Conservation (phyloP, 371 early-diverging fungal genomes). For the Mucor sp. region DNA sequence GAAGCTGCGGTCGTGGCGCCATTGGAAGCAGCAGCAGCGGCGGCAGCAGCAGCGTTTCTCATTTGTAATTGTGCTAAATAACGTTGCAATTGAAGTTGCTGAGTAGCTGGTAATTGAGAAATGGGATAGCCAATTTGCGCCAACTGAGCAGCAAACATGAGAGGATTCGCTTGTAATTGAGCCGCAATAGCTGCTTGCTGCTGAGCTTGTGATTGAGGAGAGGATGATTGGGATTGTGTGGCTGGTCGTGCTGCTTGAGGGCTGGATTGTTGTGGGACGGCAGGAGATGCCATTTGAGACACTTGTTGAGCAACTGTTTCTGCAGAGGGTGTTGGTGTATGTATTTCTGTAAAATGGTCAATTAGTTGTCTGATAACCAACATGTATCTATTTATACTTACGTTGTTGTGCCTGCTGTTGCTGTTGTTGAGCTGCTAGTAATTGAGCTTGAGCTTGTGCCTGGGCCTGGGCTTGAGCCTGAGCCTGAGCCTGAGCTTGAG, state of each 20-base stretch:
- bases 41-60: constrained; percentile 38
- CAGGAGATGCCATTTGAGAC: constrained; percentile 22
- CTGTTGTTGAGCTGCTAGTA: constrained; percentile 16
- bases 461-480: constrained; percentile 12
- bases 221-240: constrained; percentile 16
- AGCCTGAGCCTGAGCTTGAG: constrained; percentile 12
- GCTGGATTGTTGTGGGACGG: constrained; percentile 10
- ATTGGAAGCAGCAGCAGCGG: constrained; percentile 8
- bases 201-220: constrained; percentile 25
- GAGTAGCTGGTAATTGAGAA: constrained; percentile 38
- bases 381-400: neutral
- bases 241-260: constrained; percentile 20
- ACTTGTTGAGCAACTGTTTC: constrained; percentile 19
- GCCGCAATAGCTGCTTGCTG: constrained; percentile 26
- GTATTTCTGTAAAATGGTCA: neutral
- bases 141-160: constrained; percentile 44
- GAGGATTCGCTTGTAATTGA: constrained; percentile 32
- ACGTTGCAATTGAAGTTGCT: constrained; percentile 44
- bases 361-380: neutral
- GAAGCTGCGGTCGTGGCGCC: neutral
- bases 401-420: constrained; percentile 13
- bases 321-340: constrained; percentile 9
- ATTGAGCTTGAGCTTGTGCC: constrained; percentile 14
- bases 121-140: constrained; percentile 51
- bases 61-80: constrained; percentile 45